phyloP scores from a whole-genome alignment of 2,329 filamentous ascomycete species.

The Talaromyces sp. region DNA sequence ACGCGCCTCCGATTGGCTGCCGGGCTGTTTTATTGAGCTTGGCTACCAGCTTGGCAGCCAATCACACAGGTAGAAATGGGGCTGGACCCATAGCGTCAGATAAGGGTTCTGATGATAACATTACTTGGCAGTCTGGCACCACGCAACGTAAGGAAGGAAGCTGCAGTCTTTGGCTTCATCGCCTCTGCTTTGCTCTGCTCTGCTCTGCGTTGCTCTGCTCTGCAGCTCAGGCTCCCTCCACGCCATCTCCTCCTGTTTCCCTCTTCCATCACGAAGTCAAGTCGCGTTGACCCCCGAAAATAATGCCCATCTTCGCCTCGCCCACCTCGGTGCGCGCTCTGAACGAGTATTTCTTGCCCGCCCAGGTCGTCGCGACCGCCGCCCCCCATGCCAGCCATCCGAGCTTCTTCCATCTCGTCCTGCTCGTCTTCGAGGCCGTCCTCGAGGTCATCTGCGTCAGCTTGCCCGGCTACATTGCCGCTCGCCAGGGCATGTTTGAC shows the following conservation, averaged over 20 bases:
- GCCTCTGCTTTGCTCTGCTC: neutral
- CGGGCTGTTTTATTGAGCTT: neutral
- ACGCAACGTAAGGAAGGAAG: neutral
- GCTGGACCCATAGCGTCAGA: neutral
- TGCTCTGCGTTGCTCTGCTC: neutral
- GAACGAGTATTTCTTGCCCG: conserved; percentile 21
- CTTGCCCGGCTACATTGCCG: conserved; percentile 88
- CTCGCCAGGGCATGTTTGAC: conserved; percentile 85
- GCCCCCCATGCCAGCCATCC: conserved; percentile 41
- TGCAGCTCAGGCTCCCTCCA: neutral
- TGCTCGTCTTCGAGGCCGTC: conserved; percentile 91
- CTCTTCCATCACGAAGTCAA: neutral
- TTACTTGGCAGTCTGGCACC: neutral
- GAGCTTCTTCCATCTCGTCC: conserved; percentile 56
- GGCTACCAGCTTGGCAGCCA: neutral
- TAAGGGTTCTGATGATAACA: neutral
- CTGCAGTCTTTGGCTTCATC: neutral
- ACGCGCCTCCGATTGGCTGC: too few species aligned
- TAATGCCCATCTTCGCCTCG: conserved; percentile 39
- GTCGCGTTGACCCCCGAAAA: neutral
- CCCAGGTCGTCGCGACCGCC: conserved; percentile 15
- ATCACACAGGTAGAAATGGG: neutral
- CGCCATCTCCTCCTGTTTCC: neutral
- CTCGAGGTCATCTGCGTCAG: conserved; percentile 94
- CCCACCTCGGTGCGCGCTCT: conserved; percentile 44